phyloP scores from a whole-genome alignment of 169 alveolate genomes.

The Plasmodium gonderi region DNA sequence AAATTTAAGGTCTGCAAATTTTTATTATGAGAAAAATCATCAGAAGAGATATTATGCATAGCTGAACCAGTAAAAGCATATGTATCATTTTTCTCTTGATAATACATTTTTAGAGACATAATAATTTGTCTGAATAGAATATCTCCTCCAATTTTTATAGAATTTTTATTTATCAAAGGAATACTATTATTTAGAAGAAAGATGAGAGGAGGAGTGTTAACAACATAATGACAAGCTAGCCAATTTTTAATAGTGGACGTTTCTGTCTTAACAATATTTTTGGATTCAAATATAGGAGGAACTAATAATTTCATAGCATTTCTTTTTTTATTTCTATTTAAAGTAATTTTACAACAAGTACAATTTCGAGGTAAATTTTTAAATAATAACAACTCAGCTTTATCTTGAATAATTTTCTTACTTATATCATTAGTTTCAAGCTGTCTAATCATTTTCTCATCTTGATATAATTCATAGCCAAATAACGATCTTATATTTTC shows the following conservation, averaged over 20 bases:
- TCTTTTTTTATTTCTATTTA: constrained; percentile 49
- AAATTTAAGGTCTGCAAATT: constrained; percentile 5
- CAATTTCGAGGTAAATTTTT: constrained; percentile 71
- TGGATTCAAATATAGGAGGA: constrained; percentile 74
- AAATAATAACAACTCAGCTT: constrained; percentile 74
- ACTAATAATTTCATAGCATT: constrained; percentile 70
- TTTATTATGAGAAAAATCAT: constrained; percentile 8
- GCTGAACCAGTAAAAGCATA: constrained; percentile 70
- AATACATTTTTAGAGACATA: constrained; percentile 78
- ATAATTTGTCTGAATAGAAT: constrained; percentile 83
- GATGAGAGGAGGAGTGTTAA: constrained; percentile 82
- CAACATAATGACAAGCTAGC: constrained; percentile 84
- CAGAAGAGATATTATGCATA: constrained; percentile 19
- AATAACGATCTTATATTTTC: constrained; percentile 46
- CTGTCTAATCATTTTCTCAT: constrained; percentile 51
- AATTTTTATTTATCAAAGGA: constrained; percentile 77
- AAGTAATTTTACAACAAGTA: constrained; percentile 60
- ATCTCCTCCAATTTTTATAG: constrained; percentile 78
- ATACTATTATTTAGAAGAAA: constrained; percentile 80
- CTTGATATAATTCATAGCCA: constrained; percentile 70
- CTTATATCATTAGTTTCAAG: constrained; percentile 41
- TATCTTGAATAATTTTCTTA: constrained; percentile 45
- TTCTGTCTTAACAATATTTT: constrained; percentile 76
- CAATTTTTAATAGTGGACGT: constrained; percentile 80
- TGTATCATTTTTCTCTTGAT: constrained; percentile 62